Base-by-base conservation (phyloP, 768 basidiomycete genomes). In the Cantharellus anzutake region DNA sequence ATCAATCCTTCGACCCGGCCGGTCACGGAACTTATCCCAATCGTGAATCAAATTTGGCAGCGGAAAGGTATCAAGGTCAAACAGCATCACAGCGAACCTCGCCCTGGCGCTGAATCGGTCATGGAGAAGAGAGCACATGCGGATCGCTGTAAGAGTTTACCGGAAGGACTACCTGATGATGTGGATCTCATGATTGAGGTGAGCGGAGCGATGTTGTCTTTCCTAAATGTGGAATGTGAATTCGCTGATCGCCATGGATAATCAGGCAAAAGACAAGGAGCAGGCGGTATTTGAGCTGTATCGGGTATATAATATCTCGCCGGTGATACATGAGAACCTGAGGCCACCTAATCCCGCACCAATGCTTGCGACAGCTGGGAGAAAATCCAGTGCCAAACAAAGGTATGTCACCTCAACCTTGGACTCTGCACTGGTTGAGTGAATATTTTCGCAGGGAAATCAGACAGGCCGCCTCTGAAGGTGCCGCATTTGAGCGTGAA, bases 71-170 rank as follows among this genome's bases (percentile, higher is more conserved):
- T 97, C 62, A 77, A 74, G 42, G 86, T 88, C 3, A 97, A 96
- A 71, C 92, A 94, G 67, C 93, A 97, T 70, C 78, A 94, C 5
- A 90, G 86, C 56, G 88, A 92, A 65, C 81, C 84, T n/a, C 74
- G 90, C n/a, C 78, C 81, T 2, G 90, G 91, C 2, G 89, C 91
- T 3, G 78, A 78, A 42, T 82, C 79, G 2, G 69, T 88, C 37
- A 92, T 91, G 84, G 88, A 93, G 68, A 72, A 80, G 63, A 76
- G 92, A 62, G 90, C 89, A 3, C 92, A 96, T 67, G 78, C 90
- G 0, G 86, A 92, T 66, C 76, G 91, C 29, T 92, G 88, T 66
- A 73, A 82, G 64, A 70, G 65, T 38, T 71, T 94, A 37, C 87
- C 86, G 1, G 66, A 66, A 0, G 79, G 80, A 62, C 66, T 86